Conservation (phyloP, 306 rosid species). For the Glycyrrhiza uralensis region DNA sequence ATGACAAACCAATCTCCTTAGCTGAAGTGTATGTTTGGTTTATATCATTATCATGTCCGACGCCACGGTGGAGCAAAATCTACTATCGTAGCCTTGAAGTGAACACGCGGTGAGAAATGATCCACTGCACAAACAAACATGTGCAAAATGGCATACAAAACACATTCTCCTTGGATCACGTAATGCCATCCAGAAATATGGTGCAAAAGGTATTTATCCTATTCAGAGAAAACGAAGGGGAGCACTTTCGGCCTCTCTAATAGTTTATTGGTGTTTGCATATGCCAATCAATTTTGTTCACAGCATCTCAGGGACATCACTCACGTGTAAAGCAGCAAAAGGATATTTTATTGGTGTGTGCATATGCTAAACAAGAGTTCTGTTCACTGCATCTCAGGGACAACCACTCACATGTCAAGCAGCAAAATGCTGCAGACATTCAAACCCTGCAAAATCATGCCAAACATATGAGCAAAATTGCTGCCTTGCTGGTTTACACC, state of each 20-base stretch:
- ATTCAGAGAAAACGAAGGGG: not conserved
- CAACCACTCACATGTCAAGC: not conserved
- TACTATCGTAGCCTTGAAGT: no score
- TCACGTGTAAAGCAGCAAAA: constrained; percentile 41
- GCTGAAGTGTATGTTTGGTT: no score
- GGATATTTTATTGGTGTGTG: not conserved
- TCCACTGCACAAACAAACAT: no score
- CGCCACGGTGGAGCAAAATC: no score
- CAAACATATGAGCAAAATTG: not conserved
- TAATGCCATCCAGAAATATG: not conserved
- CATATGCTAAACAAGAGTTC: not conserved
- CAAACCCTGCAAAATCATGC: constrained; percentile 51
- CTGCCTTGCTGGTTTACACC: not conserved
- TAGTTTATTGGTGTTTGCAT: not conserved
- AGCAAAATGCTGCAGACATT: constrained; percentile 62
- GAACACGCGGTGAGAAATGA: no score
- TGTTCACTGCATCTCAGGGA: not conserved
- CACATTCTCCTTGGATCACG: not conserved
- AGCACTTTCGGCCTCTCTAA: not conserved
- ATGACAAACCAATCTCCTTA: not conserved
- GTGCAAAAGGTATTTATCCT: not conserved
- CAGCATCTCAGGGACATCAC: constrained; percentile 65
- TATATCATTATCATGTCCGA: no score
- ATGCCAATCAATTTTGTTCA: constrained; percentile 55
- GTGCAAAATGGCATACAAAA: not conserved